phyloP scores from a whole-genome alignment of 2,329 filamentous ascomycete species.

The Cytospora piceicola region DNA sequence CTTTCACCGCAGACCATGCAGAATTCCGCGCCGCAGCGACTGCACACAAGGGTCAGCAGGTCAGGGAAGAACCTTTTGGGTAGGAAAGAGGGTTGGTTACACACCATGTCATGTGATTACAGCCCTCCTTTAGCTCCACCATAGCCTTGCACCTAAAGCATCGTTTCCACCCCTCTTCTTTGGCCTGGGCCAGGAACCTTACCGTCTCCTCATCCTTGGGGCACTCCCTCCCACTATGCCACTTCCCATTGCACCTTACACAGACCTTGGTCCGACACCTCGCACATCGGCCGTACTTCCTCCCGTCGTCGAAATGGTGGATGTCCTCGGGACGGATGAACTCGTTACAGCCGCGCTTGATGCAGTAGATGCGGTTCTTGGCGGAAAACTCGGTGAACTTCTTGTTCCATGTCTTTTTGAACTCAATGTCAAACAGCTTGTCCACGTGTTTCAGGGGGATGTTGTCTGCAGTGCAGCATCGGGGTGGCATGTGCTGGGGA shows the following conservation, averaged over 20 bases:
- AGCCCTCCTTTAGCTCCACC: conserved; percentile 81
- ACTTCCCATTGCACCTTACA: conserved; percentile 71
- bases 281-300: conserved; percentile 71
- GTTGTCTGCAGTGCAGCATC: conserved; percentile 73
- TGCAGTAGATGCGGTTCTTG: conserved; percentile 78
- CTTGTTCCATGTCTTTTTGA: conserved; percentile 80
- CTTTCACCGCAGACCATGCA: conserved; percentile 83
- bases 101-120: conserved; percentile 87
- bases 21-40: conserved; percentile 80
- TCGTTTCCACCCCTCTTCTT: conserved; percentile 71
- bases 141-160: conserved; percentile 75
- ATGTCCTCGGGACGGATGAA: conserved; percentile 79
- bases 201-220: conserved; percentile 71
- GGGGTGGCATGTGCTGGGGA: conserved; percentile 81
- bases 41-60: conserved; percentile 33
- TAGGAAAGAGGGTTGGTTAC: conserved; percentile 36
- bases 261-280: conserved; percentile 77
- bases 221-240: conserved; percentile 72
- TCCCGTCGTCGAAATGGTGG: conserved; percentile 58
- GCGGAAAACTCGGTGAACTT: conserved; percentile 79
- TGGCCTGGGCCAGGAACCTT: conserved; percentile 65
- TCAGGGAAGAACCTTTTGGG: conserved; percentile 25
- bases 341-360: conserved; percentile 71
- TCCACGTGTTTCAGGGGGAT: conserved; percentile 80
- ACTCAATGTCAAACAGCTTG: conserved; percentile 69